Evolutionary conservation across 225 moss, liverwort and hornwort species (phyloP), one percentile per base, ranked within the genome.

Genomic region (Pleurozium schreberi): DNA sequence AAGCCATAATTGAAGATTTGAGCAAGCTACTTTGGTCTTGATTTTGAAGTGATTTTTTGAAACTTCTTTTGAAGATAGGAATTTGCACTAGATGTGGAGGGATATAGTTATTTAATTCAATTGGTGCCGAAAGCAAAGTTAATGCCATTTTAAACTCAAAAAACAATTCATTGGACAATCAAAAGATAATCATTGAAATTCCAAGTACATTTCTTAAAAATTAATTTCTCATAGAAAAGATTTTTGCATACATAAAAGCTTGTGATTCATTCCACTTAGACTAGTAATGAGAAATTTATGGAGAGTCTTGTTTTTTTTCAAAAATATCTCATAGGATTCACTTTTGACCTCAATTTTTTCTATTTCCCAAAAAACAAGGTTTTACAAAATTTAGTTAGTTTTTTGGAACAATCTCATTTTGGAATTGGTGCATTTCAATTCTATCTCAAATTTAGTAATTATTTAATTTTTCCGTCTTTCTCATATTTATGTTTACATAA

Each of bases 91-190:
- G 25, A 23, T 69, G 40, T 14, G 4, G 25, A 7, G 25, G 8
- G 14, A 40, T 14, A 25, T 14, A 25, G 25, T 8, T 69, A 23
- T 40, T 40, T 40, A 69, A 25, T 40, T 69, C 7, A 40, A 40
- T 69, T 14, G 14, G 14, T n/a, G 40, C 4, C 2, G 2, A 23
- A 7, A 40, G 12, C 2, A 68, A 40, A 68, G 19, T 23, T 22
- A 22, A n/a, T 68, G 7, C 12, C 13, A 68, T 13, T 12, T 3
- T 23, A 68, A 40, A 7, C 13, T 68, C 23, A n/a, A n/a, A n/a
- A 23, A 68, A 0, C 4, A 40, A 1, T 26, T 9, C 3, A 1
- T 70, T 70, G 9, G 9, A 2, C 9, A 14, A 26, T 3, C 15
- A 1, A 70, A 40, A 40, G 14, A 8, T 40, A 14, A 69, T 69